Percentiles rank a stretch among this genome's conserved stretches.
Evolutionary conservation across 805 yeast genomes (phyloP).

Genomic region (Candida saitoana): DNA sequence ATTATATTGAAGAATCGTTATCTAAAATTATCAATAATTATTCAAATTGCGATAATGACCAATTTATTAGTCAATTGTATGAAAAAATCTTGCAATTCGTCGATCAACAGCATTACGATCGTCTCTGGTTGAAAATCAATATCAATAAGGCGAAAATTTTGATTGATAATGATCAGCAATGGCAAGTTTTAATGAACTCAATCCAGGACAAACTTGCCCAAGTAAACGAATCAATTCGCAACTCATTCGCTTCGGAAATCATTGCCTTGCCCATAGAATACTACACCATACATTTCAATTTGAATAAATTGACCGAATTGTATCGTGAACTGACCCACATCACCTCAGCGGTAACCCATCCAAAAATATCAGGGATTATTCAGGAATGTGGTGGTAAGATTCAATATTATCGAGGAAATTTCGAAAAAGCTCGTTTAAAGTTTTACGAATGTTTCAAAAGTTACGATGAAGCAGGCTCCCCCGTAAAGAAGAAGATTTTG

Average conservation of each 20-base stretch:
- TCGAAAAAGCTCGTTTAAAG: conserved; percentile 59
- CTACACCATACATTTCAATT: conserved; percentile 28
- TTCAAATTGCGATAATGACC: conserved; percentile 22
- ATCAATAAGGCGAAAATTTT: conserved; percentile 41
- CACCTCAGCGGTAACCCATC: conserved; percentile 69
- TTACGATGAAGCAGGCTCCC: conserved; percentile 43
- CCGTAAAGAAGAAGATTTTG: conserved; percentile 50
- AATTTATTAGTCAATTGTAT: conserved; percentile 28
- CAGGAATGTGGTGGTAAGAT: conserved; percentile 74
- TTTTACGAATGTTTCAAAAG: conserved; percentile 46
- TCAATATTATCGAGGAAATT: conserved; percentile 56
- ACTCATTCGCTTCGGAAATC: conserved; percentile 54
- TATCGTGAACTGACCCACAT: conserved; percentile 42
- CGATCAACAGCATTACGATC: conserved; percentile 23
- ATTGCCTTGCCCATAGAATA: conserved; percentile 64
- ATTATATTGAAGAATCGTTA: conserved; percentile 38
- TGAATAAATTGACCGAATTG: conserved; percentile 41
- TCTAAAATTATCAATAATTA: conserved; percentile 33
- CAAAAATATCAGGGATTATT: conserved; percentile 67
- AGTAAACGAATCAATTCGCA: conserved; percentile 43
- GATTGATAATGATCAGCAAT: conserved; percentile 21
- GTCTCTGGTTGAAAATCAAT: conserved; percentile 47
- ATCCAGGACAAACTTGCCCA: conserved; percentile 35
- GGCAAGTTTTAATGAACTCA: conserved; percentile 28
- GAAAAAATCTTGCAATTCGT: conserved; percentile 25